Base-by-base conservation (phyloP, 1,284 basidiomycete species). In the Apiotrichum mycotoxinovorans region DNA sequence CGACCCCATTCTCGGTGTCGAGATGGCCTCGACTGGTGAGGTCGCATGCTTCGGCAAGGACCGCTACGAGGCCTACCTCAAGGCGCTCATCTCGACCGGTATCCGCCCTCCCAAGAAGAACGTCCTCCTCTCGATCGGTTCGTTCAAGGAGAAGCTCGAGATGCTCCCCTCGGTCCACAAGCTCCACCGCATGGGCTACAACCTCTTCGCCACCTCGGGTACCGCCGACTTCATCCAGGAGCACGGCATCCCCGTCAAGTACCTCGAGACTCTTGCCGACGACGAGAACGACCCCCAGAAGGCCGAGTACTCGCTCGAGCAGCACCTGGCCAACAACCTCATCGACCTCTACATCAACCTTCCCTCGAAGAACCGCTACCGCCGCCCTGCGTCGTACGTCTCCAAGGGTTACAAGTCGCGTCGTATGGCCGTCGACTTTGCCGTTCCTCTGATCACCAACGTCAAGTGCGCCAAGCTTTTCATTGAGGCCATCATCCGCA, bases 11-110 rank as follows among this genome's bases (percentile, higher is more conserved):
- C 84, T 98, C n/a, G 96, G 96, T 72, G 95, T 98, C 51, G 95
- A 98, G 81, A 98, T 98, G 95, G 95, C 95, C 18, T 98, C 95
- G n/a, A 98, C 95, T 1, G 95, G 95, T 64, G 95, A 98, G 77
- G 95, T 98, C 30, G 96, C 96, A 38, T 98, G 95, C 78, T 98
- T 98, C 77, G 95, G 96, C 27, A 86, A 84, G 66, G 89, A 98
- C 82, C 96, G 95, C 79, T 98, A 97, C 77, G 95, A 98, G 76
- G 95, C 95, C 8, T 98, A 98, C 77, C 82, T 98, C 71, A 98
- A 98, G 80, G 93, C 91, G 4, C 82, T 98, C 64, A 90, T 98
- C 65, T 95, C 95, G 26, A 96, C 95, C 3, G 94, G 95, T 35
- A 96, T 98, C 69, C 83, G 87, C 38, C 86, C 87, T 1, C 96